phyloP scores from a whole-genome alignment of 148 eudicot genomes.

The Camellia sinensis region DNA sequence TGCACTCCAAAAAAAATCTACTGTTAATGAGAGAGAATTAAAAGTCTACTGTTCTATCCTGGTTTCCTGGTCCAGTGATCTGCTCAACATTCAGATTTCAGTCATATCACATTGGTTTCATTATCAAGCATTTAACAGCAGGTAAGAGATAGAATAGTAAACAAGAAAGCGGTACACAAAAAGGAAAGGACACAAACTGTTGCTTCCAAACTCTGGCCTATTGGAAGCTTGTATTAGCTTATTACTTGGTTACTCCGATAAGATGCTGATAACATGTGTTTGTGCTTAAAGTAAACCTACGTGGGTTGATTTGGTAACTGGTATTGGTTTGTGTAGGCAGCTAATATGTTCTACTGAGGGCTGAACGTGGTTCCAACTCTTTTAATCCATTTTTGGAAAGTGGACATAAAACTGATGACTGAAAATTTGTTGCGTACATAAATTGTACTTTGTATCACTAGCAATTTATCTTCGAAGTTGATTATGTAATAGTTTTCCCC shows the following conservation, averaged over 20 bases:
- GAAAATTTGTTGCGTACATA: no score
- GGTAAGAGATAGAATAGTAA: no score
- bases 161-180: neutral
- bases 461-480: neutral
- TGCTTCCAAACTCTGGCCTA: neutral
- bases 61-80: neutral
- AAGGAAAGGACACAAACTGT: neutral
- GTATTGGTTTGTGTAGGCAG: neutral
- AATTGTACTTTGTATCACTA: neutral
- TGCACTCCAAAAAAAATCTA: no score
- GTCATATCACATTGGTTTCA: neutral
- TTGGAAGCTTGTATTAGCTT: neutral
- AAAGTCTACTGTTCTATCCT: neutral
- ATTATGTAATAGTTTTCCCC: neutral
- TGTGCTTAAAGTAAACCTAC: neutral
- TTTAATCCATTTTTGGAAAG: neutral
- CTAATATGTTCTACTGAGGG: neutral
- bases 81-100: neutral
- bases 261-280: neutral
- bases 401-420: neutral
- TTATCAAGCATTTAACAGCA: neutral
- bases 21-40: neutral
- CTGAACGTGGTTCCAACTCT: neutral
- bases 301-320: neutral
- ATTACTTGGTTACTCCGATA: neutral